Evolutionary conservation across 805 yeast species (phyloP), one percentile per base, ranked within the genome.

Genomic region (Starmerella apis): DNA sequence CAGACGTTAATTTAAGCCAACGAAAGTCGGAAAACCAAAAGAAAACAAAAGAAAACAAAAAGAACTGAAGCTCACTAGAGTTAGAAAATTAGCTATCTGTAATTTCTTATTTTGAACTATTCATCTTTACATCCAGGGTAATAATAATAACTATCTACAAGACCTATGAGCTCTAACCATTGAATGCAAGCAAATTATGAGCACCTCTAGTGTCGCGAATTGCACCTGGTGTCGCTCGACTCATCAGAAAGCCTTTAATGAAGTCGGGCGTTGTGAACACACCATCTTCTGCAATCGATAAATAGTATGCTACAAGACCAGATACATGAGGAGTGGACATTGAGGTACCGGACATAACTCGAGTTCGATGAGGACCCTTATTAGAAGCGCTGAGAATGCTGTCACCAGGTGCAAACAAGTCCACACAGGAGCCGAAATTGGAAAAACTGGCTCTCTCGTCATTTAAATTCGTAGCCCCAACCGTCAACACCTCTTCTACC

Each of bases 391-490:
- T 56, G 24, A 71, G 68, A 2, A 86, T 81, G 14, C 69, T 68
- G 0, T 80, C 80, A 0, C 96, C 96, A 48, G 88, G 76, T 1
- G 95, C 86, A 65, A 84, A 82, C 1, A 87, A 68, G 59, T 85
- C 84, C 8, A 88, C 94, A 64, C 96, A 88, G 16, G 72, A 68
- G 0, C 96, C 96, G 88, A 90, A 87, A 60, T 88, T 87, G 13
- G 92, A 78, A 61, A 88, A 87, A 16, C 74, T 61, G 0, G 96
- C 92, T 37, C 47, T 70, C 2, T 71, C 59, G 59, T 86, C 94
- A 14, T 74, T 62, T 60, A 83, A 94, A 61, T 86, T 90, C 47
- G 86, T 78, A 2, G 96, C 94, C 0, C 96, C 96, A 4, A 88
- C 95, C 0, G 95, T 81, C 2, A 86, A 76, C 0, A 88, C 88